Percentiles rank a stretch among this genome's conserved stretches.
Evolutionary conservation across 2,329 filamentous ascomycete species (phyloP).

Genomic region (Colletotrichum gloeosporioides): DNA sequence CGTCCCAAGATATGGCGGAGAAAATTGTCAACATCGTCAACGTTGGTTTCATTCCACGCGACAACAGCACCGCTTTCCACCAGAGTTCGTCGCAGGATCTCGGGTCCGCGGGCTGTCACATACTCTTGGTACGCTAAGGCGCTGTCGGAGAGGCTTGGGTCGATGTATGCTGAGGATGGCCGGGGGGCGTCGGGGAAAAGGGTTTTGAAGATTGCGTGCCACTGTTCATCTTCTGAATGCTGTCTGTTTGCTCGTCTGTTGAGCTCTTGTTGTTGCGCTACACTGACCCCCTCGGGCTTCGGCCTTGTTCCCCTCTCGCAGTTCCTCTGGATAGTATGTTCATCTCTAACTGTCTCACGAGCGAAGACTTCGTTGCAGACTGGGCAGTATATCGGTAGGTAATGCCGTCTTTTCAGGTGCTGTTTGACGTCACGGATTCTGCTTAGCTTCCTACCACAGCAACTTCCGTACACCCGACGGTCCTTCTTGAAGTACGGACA

Average conservation of each 20-base stretch:
- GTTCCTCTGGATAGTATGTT: neutral
- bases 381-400: neutral
- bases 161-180: conserved; percentile 26
- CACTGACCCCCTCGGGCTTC: conserved; percentile 25
- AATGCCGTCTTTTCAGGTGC: conserved; percentile 25
- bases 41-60: neutral
- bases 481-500: conserved; percentile 34
- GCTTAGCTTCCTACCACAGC: conserved; percentile 26
- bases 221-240: conserved; percentile 26
- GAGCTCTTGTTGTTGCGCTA: conserved; percentile 25
- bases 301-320: conserved; percentile 8
- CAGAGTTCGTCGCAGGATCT: neutral
- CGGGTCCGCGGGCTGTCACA: neutral
- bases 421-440: conserved; percentile 33
- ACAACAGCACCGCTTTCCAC: neutral
- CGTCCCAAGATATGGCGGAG: fast-evolving
- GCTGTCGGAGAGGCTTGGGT: neutral
- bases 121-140: neutral
- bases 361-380: neutral
- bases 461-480: conserved; percentile 25
- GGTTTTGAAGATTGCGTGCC: conserved; percentile 29
- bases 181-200: conserved; percentile 24
- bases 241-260: conserved; percentile 16
- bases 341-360: neutral
- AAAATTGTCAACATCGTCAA: too few species aligned